These are phyloP conservation scores for Petunia hybrid DNA, from an alignment of 305 asterid genomes.

Conservation along the genomic window DNA sequence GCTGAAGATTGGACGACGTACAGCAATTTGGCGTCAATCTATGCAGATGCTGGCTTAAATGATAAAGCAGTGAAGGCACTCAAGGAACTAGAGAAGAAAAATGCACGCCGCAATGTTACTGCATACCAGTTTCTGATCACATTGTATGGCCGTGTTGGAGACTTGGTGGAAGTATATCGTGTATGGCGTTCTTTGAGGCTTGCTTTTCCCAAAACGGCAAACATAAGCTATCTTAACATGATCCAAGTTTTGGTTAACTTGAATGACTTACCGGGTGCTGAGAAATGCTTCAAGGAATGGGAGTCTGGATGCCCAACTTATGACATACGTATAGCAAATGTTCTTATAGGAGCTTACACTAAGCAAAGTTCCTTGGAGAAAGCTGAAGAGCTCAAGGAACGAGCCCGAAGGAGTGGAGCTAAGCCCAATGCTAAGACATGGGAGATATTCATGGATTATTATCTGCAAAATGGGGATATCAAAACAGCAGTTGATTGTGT, in stretches of 20 bases:
- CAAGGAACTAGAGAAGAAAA: slow-evolving; percentile 82
- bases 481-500: slow-evolving; percentile 64
- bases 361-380: slow-evolving; percentile 60
- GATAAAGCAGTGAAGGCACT: slow-evolving; percentile 86
- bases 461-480: slow-evolving; percentile 64
- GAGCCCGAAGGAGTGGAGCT: slow-evolving; percentile 64
- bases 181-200: slow-evolving; percentile 92
- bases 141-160: slow-evolving; percentile 81
- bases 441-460: slow-evolving; percentile 79
- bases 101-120: slow-evolving; percentile 51
- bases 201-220: slow-evolving; percentile 79
- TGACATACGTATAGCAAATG: slow-evolving; percentile 80
- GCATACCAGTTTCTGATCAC: slow-evolving; percentile 87
- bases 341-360: slow-evolving; percentile 75
- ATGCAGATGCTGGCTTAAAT: slow-evolving; percentile 69
- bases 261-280: slow-evolving; percentile 92
- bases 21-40: slow-evolving; percentile 91
- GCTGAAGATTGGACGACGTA: slow-evolving; percentile 90
- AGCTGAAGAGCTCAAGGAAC: slow-evolving; percentile 69
- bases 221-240: slow-evolving; percentile 84
- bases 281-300: slow-evolving; percentile 91
- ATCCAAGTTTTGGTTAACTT: slow-evolving; percentile 75
- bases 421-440: slow-evolving; percentile 83
- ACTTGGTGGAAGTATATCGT: slow-evolving; percentile 78
- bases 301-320: slow-evolving; percentile 55